phyloP scores from a whole-genome alignment of 441 rosid species.

The Erodium texanum region DNA sequence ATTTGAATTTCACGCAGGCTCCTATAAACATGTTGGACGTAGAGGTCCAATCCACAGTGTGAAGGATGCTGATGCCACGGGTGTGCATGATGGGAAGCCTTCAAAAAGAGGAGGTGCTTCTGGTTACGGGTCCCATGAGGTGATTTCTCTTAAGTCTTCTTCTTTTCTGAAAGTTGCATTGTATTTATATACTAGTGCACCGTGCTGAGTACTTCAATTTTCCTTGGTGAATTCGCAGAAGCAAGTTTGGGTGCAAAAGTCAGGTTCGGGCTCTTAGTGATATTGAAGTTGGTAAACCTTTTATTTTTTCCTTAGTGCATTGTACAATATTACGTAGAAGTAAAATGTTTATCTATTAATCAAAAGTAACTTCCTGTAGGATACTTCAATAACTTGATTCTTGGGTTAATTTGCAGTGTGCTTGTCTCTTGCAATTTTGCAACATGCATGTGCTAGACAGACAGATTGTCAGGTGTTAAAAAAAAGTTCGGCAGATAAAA shows the following conservation, averaged over 20 bases:
- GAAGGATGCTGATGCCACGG: constrained; percentile 41
- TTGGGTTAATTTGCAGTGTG: constrained; percentile 31
- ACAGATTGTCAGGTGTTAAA: constrained; percentile 3
- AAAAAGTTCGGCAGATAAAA: background rate
- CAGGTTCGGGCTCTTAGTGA: constrained; percentile 52
- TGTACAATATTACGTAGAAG: background rate
- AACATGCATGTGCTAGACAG: constrained; percentile 29
- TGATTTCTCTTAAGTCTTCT: constrained; percentile 22
- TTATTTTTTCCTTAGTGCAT: background rate
- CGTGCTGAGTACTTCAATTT: background rate
- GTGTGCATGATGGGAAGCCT: constrained; percentile 40
- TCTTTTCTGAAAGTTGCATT: constrained; percentile 1
- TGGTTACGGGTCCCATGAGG: constrained; percentile 58
- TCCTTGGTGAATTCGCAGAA: constrained; percentile 34
- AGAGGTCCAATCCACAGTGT: constrained; percentile 32
- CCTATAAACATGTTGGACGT: constrained; percentile 45
- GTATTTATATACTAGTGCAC: background rate
- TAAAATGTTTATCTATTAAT: too few relatives aligned
- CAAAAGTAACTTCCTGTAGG: background rate
- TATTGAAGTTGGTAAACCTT: constrained; percentile 25
- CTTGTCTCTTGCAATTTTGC: constrained; percentile 28
- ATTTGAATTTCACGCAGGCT: constrained; percentile 34
- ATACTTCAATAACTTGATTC: too few relatives aligned
- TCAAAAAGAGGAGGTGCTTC: constrained; percentile 50
- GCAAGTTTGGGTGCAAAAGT: constrained; percentile 79